Conservation (phyloP, 768 basidiomycete species). For the Asterophora parasitica region DNA sequence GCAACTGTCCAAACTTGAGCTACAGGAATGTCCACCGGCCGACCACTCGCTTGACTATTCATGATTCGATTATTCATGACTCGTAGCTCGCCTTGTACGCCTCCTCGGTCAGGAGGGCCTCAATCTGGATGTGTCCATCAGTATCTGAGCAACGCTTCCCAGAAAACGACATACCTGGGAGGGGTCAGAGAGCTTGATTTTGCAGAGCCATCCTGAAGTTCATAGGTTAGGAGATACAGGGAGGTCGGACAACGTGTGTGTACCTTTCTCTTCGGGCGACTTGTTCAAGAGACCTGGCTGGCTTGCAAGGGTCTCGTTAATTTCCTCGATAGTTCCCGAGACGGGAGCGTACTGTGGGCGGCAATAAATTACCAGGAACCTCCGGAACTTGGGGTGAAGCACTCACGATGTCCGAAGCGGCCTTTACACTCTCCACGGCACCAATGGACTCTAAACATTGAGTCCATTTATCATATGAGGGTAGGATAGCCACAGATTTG, state of each 20-base stretch:
- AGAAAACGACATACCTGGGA: constrained; percentile 51
- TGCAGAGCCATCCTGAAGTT: constrained; percentile 90
- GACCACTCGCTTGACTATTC: constrained; percentile 5
- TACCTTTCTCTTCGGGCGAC: constrained; percentile 79
- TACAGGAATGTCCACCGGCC: not conserved
- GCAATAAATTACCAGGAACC: constrained; percentile 4
- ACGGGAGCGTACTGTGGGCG: constrained; percentile 84
- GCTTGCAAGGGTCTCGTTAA: constrained; percentile 66
- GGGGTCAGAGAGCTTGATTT: constrained; percentile 76
- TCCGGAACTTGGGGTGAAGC: not conserved
- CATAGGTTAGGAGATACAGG: not conserved
- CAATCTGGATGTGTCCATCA: constrained; percentile 41
- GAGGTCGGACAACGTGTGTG: not conserved
- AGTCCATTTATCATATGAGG: not conserved
- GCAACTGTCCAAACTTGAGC: not conserved
- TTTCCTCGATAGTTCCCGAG: constrained; percentile 74
- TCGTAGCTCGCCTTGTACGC: constrained; percentile 56
- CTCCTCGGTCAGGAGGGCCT: constrained; percentile 66
- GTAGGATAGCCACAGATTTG: not conserved
- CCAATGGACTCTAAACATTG: constrained; percentile 67
- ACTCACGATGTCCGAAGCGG: constrained; percentile 86
- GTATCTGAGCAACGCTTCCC: not conserved
- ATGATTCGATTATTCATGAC: constrained; percentile 23
- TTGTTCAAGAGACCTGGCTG: constrained; percentile 86
- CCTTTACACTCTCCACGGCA: constrained; percentile 94